phyloP scores from a whole-genome alignment of 2,329 filamentous ascomycete species.

The Rhynchosporium graminicola region DNA sequence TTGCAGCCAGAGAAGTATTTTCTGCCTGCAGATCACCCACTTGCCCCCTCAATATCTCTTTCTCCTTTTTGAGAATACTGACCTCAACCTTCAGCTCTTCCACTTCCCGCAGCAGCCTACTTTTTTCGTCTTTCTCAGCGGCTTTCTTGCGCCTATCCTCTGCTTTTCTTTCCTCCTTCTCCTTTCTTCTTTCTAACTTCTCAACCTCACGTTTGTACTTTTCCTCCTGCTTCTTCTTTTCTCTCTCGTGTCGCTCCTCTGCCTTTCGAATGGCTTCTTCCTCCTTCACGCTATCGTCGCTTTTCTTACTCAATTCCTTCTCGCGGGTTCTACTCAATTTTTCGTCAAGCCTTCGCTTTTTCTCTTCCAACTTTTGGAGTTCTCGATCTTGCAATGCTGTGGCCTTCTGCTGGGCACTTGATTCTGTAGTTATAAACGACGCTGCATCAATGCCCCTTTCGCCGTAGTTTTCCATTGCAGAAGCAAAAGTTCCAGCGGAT shows the following conservation, averaged over 20 bases:
- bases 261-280: conserved; percentile 55
- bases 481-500: conserved; percentile 53
- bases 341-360: conserved; percentile 61
- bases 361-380: conserved; percentile 62
- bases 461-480: conserved; percentile 42
- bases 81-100: conserved; percentile 54
- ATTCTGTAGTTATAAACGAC: conserved; percentile 44
- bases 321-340: conserved; percentile 59
- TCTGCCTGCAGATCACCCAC: conserved; percentile 60
- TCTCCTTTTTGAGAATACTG: conserved; percentile 56
- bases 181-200: conserved; percentile 10
- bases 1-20: conserved; percentile 59
- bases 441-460: conserved; percentile 33
- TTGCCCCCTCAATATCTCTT: conserved; percentile 55
- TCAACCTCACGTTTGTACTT: conserved; percentile 50
- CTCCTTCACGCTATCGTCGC: conserved; percentile 52
- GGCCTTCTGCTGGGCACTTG: conserved; percentile 37
- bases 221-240: conserved; percentile 16
- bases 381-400: conserved; percentile 59
- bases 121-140: conserved; percentile 55
- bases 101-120: conserved; percentile 52
- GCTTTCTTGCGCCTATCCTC: conserved; percentile 53
- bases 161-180: conserved; percentile 31
- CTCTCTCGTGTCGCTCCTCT: conserved; percentile 60
- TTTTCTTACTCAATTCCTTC: conserved; percentile 48